phyloP scores from a whole-genome alignment of 352 stramenopile genomes.

The Globisporangium orthogonon region DNA sequence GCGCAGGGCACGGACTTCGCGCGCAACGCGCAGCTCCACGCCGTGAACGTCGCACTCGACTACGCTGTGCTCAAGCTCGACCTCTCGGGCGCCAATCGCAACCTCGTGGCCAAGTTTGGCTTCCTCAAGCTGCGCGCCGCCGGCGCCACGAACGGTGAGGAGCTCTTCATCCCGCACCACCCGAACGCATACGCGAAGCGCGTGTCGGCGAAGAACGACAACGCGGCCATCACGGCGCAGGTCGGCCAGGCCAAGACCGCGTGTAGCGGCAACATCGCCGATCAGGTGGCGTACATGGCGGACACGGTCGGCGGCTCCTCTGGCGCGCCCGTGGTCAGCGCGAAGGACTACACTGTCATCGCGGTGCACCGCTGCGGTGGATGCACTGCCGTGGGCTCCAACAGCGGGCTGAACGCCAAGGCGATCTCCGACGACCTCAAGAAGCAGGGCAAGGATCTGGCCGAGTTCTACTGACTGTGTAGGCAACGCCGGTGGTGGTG shows the following conservation, averaged over 20 bases:
- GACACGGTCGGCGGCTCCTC: constrained; percentile 16
- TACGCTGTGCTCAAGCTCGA: constrained; percentile 26
- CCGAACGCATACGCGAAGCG: constrained; percentile 17
- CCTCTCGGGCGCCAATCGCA: not conserved
- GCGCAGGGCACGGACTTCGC: constrained; percentile 16
- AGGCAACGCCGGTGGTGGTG: no score
- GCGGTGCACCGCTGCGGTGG: constrained; percentile 13
- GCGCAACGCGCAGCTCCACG: constrained; percentile 15
- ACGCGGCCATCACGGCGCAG: constrained; percentile 9
- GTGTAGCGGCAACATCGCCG: constrained; percentile 8
- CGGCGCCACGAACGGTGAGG: constrained; percentile 9
- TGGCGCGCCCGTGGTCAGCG: constrained; percentile 16
- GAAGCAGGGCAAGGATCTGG: constrained; percentile 8
- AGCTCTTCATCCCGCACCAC: constrained; percentile 23
- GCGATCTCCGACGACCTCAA: constrained; percentile 10
- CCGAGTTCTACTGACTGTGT: constrained; percentile 11
- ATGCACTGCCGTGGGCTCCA: constrained; percentile 8
- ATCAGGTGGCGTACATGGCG: constrained; percentile 20
- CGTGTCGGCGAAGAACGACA: constrained; percentile 7
- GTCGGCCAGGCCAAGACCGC: constrained; percentile 5
- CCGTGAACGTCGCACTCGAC: constrained; percentile 16
- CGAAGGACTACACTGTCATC: constrained; percentile 5
- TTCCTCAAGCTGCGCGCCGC: constrained; percentile 13
- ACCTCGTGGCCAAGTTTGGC: constrained; percentile 16
- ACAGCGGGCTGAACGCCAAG: constrained; percentile 16